phyloP scores from a whole-genome alignment of 768 basidiomycete species.

The Boletus huronensis region DNA sequence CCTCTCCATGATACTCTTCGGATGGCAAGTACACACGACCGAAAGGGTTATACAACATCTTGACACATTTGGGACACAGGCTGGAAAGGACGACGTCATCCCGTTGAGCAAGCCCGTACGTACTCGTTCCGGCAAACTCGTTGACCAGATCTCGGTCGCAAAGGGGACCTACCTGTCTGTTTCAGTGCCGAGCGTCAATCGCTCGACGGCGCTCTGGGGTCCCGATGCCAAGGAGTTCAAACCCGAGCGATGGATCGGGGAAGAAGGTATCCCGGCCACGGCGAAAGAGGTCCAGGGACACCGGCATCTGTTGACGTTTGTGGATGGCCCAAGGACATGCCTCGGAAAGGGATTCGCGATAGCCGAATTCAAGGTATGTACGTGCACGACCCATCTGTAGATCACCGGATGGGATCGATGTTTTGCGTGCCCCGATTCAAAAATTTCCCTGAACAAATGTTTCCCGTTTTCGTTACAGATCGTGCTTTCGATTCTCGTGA shows the following conservation, averaged over 20 bases:
- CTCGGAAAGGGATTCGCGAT: constrained; percentile 13
- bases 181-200: constrained; percentile 47
- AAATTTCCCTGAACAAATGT: no score
- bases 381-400: not conserved
- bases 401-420: not conserved
- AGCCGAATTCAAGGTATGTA: not conserved
- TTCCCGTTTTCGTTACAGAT: not conserved
- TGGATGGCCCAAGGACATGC: not conserved
- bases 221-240: constrained; percentile 52
- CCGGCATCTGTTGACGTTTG: not conserved
- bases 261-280: constrained; percentile 22
- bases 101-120: constrained; percentile 52
- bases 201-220: constrained; percentile 58
- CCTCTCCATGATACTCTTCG: constrained; percentile 29
- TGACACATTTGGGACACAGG: constrained; percentile 30
- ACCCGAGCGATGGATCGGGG: constrained; percentile 61
- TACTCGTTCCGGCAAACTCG: constrained; percentile 37
- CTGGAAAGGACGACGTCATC: constrained; percentile 52
- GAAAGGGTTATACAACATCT: not conserved
- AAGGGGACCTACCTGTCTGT: constrained; percentile 45
- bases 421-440: not conserved
- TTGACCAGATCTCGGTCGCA: constrained; percentile 41
- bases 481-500: not conserved
- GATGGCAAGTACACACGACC: constrained; percentile 1
- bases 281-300: constrained; percentile 27